These are phyloP conservation scores for Huntiella bhutanensis DNA, from an alignment of 2,329 filamentous ascomycete genomes.

Conservation along the genomic window DNA sequence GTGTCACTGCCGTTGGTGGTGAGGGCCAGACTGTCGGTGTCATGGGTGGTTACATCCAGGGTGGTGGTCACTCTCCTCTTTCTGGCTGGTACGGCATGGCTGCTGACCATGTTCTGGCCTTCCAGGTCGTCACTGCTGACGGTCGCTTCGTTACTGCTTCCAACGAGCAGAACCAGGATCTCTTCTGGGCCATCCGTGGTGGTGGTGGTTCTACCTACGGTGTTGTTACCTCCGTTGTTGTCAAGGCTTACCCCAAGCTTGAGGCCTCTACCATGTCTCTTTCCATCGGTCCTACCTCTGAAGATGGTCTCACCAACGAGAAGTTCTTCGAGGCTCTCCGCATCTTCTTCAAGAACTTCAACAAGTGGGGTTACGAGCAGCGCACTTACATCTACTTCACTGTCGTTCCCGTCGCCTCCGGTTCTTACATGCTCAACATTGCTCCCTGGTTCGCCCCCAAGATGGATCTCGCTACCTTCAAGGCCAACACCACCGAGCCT, in stretches of 20 bases:
- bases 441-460: constrained; percentile 16
- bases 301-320: constrained; percentile 18
- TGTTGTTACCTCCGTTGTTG: constrained; percentile 22
- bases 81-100: constrained; percentile 23
- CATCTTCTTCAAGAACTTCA: constrained; percentile 17
- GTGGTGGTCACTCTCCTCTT: constrained; percentile 33
- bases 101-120: constrained; percentile 28
- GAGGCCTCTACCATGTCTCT: constrained; percentile 19
- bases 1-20: constrained; percentile 12
- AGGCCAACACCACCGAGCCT: constrained; percentile 16
- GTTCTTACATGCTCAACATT: constrained; percentile 18
- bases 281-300: constrained; percentile 17
- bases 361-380: constrained; percentile 13
- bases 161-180: constrained; percentile 23
- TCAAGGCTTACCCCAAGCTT: constrained; percentile 19
- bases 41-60: constrained; percentile 36
- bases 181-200: constrained; percentile 32
- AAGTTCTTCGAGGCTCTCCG: constrained; percentile 21
- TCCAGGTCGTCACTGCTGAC: constrained; percentile 28
- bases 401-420: constrained; percentile 14
- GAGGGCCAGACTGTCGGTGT: constrained; percentile 29
- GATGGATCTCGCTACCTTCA: constrained; percentile 16
- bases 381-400: constrained; percentile 14
- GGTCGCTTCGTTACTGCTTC: constrained; percentile 25
- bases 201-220: constrained; percentile 26